Evolutionary conservation across 805 yeast species (phyloP).

Genomic region (Groenewaldozyma tartarivorans): DNA sequence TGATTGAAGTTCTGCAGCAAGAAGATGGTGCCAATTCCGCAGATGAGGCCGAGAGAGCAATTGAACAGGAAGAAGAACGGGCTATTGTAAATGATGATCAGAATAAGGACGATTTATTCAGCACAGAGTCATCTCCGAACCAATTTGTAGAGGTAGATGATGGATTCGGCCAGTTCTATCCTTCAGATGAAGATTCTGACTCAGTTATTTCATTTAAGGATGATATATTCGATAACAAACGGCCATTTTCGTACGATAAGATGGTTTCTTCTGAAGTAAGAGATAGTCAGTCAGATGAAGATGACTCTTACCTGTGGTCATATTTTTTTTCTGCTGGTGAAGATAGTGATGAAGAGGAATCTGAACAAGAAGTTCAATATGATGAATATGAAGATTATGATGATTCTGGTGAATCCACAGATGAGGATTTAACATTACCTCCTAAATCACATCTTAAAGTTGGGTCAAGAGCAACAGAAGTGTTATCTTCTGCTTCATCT

Average conservation of each 20-base stretch:
- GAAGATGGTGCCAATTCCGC: slow-evolving; percentile 34
- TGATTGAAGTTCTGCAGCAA: slow-evolving; percentile 29
- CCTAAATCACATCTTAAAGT: slow-evolving; percentile 50
- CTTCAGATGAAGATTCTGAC: slow-evolving; percentile 15
- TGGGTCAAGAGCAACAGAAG: slow-evolving; percentile 83
- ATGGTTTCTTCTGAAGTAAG: slow-evolving; percentile 6
- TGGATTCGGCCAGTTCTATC: neutral
- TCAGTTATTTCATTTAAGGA: slow-evolving; percentile 19
- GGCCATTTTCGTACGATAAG: slow-evolving; percentile 10
- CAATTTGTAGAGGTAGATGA: slow-evolving; percentile 11
- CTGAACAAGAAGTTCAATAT: slow-evolving; percentile 10
- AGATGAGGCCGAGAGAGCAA: slow-evolving; percentile 25
- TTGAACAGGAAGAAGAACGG: slow-evolving; percentile 30
- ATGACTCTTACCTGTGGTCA: slow-evolving; percentile 66
- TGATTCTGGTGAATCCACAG: slow-evolving; percentile 80
- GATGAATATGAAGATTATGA: slow-evolving; percentile 9
- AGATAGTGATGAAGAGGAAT: slow-evolving; percentile 20
- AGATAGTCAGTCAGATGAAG: slow-evolving; percentile 36
- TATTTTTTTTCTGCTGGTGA: slow-evolving; percentile 50
- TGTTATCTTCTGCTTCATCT: slow-evolving; percentile 75
- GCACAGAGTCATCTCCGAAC: slow-evolving; percentile 13
- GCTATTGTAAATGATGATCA: slow-evolving; percentile 27
- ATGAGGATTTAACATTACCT: slow-evolving; percentile 81
- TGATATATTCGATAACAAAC: slow-evolving; percentile 19
- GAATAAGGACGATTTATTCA: slow-evolving; percentile 16